Base-by-base conservation (phyloP, 2,329 filamentous ascomycete species). In the Emergomyces africanus region DNA sequence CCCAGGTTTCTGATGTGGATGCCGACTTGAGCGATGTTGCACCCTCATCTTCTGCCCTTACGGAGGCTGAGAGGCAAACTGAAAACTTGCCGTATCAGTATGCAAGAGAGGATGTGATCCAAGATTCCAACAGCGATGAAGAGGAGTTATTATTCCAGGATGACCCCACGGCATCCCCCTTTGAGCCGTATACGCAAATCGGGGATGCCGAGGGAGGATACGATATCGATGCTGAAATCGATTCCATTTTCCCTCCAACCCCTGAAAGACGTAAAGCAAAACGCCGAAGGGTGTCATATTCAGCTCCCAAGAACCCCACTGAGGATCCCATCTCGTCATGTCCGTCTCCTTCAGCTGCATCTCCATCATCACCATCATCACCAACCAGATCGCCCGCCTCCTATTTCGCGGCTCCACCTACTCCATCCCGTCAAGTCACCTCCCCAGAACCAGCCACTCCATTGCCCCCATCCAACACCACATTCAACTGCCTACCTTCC, bases 211-310 rank as follows among this genome's bases (percentile, higher is more conserved):
- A 18, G 15, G 39, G 49, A 42, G 33, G 35, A 25, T 25, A 46
- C 1, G 56, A 63, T 5, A 23, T 68, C 4, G 65, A 69, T 53
- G 58, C 63, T 2, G 67, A 68, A 25, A 66, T 69, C 23, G 69
- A 74, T 41, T 66, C 64, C 14, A 64, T 71, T 1, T 73, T 73
- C 59, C 64, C 66, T 2, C 57, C 66, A 1, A 62, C 64, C n/a
- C 60, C 62, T 25, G 62, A 66, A 46, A 61, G 65, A 14, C 62
- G 64, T 23, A 57, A 41, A 6, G n/a, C 53, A 25, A 75, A 74
- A 64, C 66, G 71, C 46, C 69, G 69, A 18, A 71, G 71, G 18
- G 60, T 70, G 30, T 67, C 65, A 25, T 35, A 60, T 20, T 20
- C 57, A 25, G 61, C 62, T 41, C 59, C 37, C 3, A 23, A 60